These are phyloP conservation scores for Leccinum imitatum DNA, from an alignment of 768 basidiomycete genomes.

Conservation along the genomic window DNA sequence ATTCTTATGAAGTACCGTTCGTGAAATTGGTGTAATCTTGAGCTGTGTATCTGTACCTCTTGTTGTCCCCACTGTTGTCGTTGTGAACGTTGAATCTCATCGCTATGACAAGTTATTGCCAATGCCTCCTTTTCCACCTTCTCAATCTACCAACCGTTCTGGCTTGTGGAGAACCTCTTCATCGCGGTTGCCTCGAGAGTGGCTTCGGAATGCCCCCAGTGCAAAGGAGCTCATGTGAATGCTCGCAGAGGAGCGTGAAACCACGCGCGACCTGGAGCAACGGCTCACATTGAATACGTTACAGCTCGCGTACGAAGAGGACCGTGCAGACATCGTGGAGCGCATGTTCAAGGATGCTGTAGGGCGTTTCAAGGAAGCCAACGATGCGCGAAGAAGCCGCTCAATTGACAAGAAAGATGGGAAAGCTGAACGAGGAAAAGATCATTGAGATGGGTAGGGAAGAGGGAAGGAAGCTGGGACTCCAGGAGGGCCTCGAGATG, in stretches of 20 bases:
- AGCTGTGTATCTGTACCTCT: no score
- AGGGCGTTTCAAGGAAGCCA: slow-evolving; percentile 53
- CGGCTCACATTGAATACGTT: slow-evolving; percentile 41
- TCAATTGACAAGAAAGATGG: slow-evolving; percentile 49
- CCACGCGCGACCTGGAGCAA: slow-evolving; percentile 41
- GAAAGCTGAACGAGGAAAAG: slow-evolving; percentile 57
- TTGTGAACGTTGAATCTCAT: no score
- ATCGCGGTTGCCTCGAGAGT: slow-evolving; percentile 21
- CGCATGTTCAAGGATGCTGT: slow-evolving; percentile 46
- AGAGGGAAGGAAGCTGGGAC: slow-evolving; percentile 61
- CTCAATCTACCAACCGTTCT: slow-evolving; percentile 13
- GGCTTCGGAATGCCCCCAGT: slow-evolving; percentile 20
- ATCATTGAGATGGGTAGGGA: slow-evolving; percentile 57
- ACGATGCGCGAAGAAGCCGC: slow-evolving; percentile 62
- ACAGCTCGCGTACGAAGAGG: slow-evolving; percentile 48
- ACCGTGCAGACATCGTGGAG: slow-evolving; percentile 59
- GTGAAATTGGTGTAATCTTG: no score
- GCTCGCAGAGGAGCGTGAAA: slow-evolving; percentile 42
- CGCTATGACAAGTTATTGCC: slow-evolving; percentile 22
- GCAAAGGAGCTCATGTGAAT: slow-evolving; percentile 43
- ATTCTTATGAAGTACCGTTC: no score
- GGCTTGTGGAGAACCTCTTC: slow-evolving; percentile 18
- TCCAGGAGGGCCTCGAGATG: slow-evolving; percentile 54
- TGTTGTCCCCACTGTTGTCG: no score
- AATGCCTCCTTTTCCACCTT: slow-evolving; percentile 16